Conservation (phyloP, 306 rosid species). For the Quillaja saponaria region DNA sequence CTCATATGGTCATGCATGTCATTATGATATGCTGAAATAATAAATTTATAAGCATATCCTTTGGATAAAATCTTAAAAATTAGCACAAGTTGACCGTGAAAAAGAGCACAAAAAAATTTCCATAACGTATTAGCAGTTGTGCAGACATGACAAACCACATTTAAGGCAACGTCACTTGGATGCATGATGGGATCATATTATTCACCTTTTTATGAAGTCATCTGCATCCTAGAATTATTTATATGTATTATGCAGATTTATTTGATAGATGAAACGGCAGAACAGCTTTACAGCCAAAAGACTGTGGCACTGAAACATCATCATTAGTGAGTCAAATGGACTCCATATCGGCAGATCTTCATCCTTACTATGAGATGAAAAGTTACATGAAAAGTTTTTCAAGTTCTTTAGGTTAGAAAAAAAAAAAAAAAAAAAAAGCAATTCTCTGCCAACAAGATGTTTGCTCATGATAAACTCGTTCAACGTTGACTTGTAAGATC, state of each 20-base stretch:
- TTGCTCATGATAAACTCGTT: too few species aligned
- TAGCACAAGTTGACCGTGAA: too few species aligned
- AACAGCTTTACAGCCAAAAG: background rate
- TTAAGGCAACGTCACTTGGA: background rate
- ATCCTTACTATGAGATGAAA: too few species aligned
- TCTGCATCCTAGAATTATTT: background rate
- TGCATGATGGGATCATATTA: conserved; percentile 19
- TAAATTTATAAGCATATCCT: too few species aligned
- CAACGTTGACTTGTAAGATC: too few species aligned
- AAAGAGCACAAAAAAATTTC: too few species aligned
- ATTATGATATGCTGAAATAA: too few species aligned
- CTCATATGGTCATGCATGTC: too few species aligned
- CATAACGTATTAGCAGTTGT: background rate
- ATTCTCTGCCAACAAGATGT: too few species aligned
- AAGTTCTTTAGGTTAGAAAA: conserved; percentile 2
- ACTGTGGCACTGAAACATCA: background rate
- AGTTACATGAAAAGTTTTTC: too few species aligned
- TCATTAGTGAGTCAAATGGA: background rate
- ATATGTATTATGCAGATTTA: background rate
- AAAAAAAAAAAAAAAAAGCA: conserved; percentile 26
- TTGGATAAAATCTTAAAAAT: too few species aligned
- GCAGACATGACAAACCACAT: background rate
- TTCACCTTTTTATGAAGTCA: background rate
- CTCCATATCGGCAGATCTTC: background rate
- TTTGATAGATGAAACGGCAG: conserved; percentile 7